Evolutionary conservation across 768 basidiomycete species (phyloP).

Genomic region (Agaricus blazei): DNA sequence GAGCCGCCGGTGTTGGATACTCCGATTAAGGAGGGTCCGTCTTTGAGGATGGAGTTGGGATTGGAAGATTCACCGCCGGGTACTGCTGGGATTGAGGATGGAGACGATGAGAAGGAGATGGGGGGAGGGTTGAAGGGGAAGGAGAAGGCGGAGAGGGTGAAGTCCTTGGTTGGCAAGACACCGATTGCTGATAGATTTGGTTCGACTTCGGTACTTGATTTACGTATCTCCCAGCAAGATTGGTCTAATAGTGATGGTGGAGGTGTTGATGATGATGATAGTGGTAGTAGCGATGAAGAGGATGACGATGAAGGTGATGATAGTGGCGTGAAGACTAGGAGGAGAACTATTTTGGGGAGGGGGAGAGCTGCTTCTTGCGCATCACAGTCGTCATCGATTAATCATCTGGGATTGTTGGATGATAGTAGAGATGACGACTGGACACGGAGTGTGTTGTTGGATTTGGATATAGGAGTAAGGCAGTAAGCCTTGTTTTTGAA

Average conservation of each 20-base stretch:
- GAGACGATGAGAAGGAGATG: too few species aligned
- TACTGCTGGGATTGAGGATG: slow-evolving; percentile 12
- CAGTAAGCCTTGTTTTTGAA: background rate
- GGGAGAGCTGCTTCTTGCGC: slow-evolving; percentile 23
- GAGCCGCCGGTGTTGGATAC: slow-evolving; percentile 53
- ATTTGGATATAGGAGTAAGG: slow-evolving; percentile 17
- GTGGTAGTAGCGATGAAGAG: background rate
- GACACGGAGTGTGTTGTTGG: slow-evolving; percentile 67
- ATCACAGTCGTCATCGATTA: slow-evolving; percentile 31
- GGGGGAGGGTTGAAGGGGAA: slow-evolving; percentile 6
- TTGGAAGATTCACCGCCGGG: slow-evolving; percentile 27
- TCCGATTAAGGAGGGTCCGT: slow-evolving; percentile 49
- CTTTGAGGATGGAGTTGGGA: slow-evolving; percentile 36
- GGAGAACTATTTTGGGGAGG: slow-evolving; percentile 14
- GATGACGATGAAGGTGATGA: slow-evolving; percentile 1
- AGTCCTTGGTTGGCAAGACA: slow-evolving; percentile 20
- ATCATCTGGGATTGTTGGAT: slow-evolving; percentile 43
- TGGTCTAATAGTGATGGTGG: background rate
- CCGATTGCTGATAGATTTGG: slow-evolving; percentile 33
- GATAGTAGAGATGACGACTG: slow-evolving; percentile 57
- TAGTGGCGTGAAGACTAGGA: slow-evolving; percentile 3
- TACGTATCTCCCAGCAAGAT: background rate
- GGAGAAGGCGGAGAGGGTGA: slow-evolving; percentile 11
- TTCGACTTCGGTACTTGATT: slow-evolving; percentile 17
- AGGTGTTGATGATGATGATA: too few species aligned